Evolutionary conservation across 768 basidiomycete genomes (phyloP), one percentile per base, ranked within the genome.

Genomic region (Rhizopogon vinicolor): DNA sequence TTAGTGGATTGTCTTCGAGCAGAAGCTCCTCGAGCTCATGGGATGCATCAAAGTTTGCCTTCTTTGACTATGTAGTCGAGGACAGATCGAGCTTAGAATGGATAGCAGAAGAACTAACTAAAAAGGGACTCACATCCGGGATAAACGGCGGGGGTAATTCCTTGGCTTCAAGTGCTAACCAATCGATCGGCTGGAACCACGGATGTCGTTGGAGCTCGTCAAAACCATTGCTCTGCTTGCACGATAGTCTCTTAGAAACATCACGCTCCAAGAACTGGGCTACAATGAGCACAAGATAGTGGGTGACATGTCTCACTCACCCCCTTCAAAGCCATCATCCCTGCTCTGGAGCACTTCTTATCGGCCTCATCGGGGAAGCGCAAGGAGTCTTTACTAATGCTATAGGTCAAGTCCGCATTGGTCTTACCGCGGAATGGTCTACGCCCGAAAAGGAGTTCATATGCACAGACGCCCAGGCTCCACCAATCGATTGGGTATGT

Each of bases 31-130:
- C 96, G 37, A 99, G 75, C 71, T 99, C 96, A 65, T 98, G 95
- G 12, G 96, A 98, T 28, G 96, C 95, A 67, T 99, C 96, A 67
- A 99, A 99, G 71, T 99, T 98, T 31, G 96, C 93, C 72, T 97
- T 97, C 76, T 98, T 98, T n/a, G 87, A 86, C 95, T 98, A 65
- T 12, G 45, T 12, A 51, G n/a, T 22, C n/a, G 31, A 33, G 22
- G 2, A 22, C 22, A 22, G 9, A 35, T 35, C 1, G 12, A 35
- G 10, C 13, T 50, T 44, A 37, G 33, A 28, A 35, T 12, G 29
- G 2, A 35, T 48, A 5, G 0, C 7, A 14, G 14, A 44, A 42
- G 56, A 44, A 29, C 44, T 50, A 44, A 5, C 49, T n/a, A 54
- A 31, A n/a, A 57, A 45, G 29, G 45, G 54, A 62, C 58, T 31